These are phyloP conservation scores for Termitomyces sp. DNA, from an alignment of 768 basidiomycete species.

Conservation along the genomic window DNA sequence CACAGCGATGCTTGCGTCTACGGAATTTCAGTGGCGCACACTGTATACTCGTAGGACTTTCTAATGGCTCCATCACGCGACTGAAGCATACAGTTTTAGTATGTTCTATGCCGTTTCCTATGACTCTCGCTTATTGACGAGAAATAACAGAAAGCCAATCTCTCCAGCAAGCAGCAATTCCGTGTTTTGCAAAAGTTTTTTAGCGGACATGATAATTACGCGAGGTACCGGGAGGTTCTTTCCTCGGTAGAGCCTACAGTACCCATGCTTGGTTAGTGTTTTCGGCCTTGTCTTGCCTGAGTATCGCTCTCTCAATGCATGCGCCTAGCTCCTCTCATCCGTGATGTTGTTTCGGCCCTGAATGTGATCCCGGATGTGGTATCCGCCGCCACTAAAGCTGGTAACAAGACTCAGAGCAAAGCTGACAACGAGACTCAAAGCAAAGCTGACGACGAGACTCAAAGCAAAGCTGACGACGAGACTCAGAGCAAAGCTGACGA, in stretches of 20 bases:
- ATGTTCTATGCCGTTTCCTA: constrained; percentile 8
- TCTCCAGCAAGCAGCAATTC: constrained; percentile 28
- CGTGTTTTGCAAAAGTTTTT: constrained; percentile 31
- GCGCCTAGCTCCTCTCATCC: constrained; percentile 26
- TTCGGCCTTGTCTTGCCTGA: neutral
- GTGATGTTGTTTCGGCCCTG: constrained; percentile 27
- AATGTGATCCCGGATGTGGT: constrained; percentile 24
- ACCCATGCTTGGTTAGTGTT: constrained; percentile 31
- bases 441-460: too few relatives aligned
- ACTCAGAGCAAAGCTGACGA: too few relatives aligned
- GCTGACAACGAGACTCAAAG: too few relatives aligned
- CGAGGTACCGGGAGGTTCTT: constrained; percentile 27
- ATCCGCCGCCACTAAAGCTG: constrained; percentile 15
- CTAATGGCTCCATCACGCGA: constrained; percentile 35
- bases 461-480: too few relatives aligned
- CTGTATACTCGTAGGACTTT: constrained; percentile 40
- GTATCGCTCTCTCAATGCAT: neutral
- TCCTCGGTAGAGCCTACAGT: constrained; percentile 27
- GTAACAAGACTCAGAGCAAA: neutral
- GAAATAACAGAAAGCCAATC: constrained; percentile 21
- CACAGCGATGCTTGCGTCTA: constrained; percentile 42
- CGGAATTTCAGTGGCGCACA: constrained; percentile 46
- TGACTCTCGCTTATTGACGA: neutral
- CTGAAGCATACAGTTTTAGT: constrained; percentile 36
- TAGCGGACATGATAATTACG: constrained; percentile 24